A percentile compares a stretch with the other conserved stretches of the same genome.
phyloP scores from a whole-genome alignment of 306 rosid species.

The Cucurbita moschata region DNA sequence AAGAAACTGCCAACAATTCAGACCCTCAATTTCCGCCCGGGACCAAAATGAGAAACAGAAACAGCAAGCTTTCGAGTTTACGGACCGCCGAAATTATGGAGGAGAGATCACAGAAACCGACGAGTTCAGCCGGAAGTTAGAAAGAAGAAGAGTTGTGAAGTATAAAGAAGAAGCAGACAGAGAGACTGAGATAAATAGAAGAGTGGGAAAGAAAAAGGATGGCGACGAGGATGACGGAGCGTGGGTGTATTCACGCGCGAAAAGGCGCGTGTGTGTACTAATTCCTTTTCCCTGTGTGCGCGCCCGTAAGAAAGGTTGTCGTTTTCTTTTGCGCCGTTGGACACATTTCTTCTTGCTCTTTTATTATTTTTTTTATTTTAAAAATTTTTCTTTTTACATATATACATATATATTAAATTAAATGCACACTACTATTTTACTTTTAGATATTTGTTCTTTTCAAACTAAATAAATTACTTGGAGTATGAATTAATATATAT shows the following conservation, averaged over 20 bases:
- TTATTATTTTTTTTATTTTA: not conserved
- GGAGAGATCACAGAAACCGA: not conserved
- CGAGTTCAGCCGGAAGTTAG: conserved; percentile 1
- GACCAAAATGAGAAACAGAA: not conserved
- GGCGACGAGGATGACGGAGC: not conserved
- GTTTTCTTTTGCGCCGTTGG: not conserved
- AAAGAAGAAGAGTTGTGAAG: conserved; percentile 14
- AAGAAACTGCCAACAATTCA: not conserved
- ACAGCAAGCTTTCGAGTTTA: not conserved
- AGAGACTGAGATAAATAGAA: not conserved
- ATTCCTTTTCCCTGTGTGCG: not conserved
- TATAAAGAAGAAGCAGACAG: conserved; percentile 1
- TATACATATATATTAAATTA: too few relatives aligned
- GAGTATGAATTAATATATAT: too few relatives aligned
- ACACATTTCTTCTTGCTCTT: not conserved
- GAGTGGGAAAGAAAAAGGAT: not conserved
- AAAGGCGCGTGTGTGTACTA: not conserved
- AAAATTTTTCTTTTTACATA: too few relatives aligned
- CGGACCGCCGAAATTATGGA: not conserved
- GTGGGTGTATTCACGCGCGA: not conserved
- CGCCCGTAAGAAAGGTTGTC: not conserved
- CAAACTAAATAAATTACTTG: too few relatives aligned
- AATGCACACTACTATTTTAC: too few relatives aligned
- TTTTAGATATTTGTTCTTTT: too few relatives aligned
- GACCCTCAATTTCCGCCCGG: not conserved